Percentiles rank a stretch among this genome's conserved stretches.
These are phyloP conservation scores for Diaporthe helianthi DNA, from an alignment of 2,329 filamentous ascomycete species.

Conservation along the genomic window DNA sequence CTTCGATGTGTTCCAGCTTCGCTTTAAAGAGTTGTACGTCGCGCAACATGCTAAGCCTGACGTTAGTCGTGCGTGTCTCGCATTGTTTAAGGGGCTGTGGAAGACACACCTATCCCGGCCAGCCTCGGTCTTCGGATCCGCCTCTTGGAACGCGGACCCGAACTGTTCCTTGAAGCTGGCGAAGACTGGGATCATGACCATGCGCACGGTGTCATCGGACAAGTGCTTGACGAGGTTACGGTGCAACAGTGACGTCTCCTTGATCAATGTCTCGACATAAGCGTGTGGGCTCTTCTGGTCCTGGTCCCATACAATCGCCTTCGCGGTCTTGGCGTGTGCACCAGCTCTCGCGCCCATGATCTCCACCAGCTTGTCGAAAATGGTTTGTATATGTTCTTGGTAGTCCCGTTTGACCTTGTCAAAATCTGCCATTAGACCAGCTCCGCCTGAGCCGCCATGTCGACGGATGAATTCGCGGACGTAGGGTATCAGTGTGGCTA, in stretches of 20 bases:
- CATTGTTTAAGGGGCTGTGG: not conserved
- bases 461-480: slow-evolving; percentile 89
- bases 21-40: slow-evolving; percentile 77
- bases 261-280: slow-evolving; percentile 87
- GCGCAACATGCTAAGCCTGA: slow-evolving; percentile 67
- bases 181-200: slow-evolving; percentile 90
- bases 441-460: slow-evolving; percentile 64
- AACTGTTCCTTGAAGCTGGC: slow-evolving; percentile 82
- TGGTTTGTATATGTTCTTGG: slow-evolving; percentile 88
- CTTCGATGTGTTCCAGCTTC: slow-evolving; percentile 78
- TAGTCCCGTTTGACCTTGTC: slow-evolving; percentile 84
- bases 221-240: slow-evolving; percentile 84
- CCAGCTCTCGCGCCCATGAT: slow-evolving; percentile 85
- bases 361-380: slow-evolving; percentile 91
- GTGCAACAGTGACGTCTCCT: slow-evolving; percentile 85
- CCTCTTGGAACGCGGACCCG: slow-evolving; percentile 71
- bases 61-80: slow-evolving; percentile 23
- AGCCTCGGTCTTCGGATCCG: slow-evolving; percentile 67
- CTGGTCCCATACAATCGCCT: slow-evolving; percentile 72
- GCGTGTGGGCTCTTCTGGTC: slow-evolving; percentile 59
- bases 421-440: slow-evolving; percentile 78
- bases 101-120: slow-evolving; percentile 74
- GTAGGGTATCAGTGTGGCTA: slow-evolving; percentile 86
- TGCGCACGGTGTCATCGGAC: slow-evolving; percentile 74
- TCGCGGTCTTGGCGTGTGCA: slow-evolving; percentile 77